Base-by-base conservation (phyloP, 2,329 filamentous ascomycete species). In the Clathrospora elynae region DNA sequence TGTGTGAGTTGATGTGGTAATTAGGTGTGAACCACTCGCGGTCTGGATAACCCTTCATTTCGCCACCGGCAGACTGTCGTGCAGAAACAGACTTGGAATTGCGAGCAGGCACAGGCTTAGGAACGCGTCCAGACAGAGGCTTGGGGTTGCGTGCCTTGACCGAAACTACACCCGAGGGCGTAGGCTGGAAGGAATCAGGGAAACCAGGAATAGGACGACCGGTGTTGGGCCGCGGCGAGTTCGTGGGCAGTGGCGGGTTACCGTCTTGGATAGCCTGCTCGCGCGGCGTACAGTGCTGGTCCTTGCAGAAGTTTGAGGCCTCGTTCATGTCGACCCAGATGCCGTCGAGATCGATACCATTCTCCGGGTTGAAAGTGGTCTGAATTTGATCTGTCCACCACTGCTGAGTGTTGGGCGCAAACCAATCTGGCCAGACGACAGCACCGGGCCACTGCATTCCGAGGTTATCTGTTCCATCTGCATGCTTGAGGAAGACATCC, bases 361-460 rank as follows among this genome's bases (percentile, higher is more conserved):
- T 76, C 0, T 82, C 73, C 0, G 78, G 68, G 46, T 78, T 68
- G 71, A 91, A 90, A 72, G 88, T 88, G 1, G 61, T 66, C 0
- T 62, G 67, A 55, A 92, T 85, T 61, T 91, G 80, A 4, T 76
- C 75, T 51, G 82, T 83, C 88, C 88, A 92, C 67, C 83, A 93
- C 1, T 71, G 59, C 33, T 83, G 77, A 2, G 82, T 80, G 36
- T 82, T 81, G 6, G 78, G 76, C 12, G 83, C 73, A 61, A 90
- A 90, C 87, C 87, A 92, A 64, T 92, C 88, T 0, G 86, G 86
- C 68, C 84, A 90, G 8, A 80, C 85, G 0, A 84, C 80, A 10
- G 83, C 78, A 31, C 88, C 88, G 5, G 88, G 85, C 88, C 88
- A 92, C 14, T 91, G 87, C 11, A 89, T 85, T 11, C 87, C 81